Evolutionary conservation across 352 stramenopile species (phyloP), one percentile per base, ranked within the genome.

Genomic region (Phytophthora hibernalis): DNA sequence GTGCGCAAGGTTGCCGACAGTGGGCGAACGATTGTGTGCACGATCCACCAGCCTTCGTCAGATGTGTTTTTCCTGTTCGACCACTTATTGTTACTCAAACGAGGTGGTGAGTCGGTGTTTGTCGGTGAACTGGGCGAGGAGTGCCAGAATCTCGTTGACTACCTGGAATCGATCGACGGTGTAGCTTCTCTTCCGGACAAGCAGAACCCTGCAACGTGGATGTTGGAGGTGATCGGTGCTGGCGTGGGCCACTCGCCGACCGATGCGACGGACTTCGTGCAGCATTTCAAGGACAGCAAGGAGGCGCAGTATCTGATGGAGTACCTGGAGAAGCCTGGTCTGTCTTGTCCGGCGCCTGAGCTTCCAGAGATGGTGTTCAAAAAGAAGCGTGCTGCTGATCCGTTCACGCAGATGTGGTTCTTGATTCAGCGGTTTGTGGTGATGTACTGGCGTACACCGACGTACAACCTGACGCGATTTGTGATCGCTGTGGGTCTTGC

Each of bases 11-110:
- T 96, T 50, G 87, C 89, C 6, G 55, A 61, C 31, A 79, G 75
- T 18, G 87, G 88, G 9, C 62, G 77, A 4, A 91, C 80, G 11
- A 83, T 98, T 21, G 68, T 97, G 2, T 96, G 92, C 42, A 97
- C 88, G 24, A 98, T 98, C 66, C 92, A 98, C 66, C 92, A 98
- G 70, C 92, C 92, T 24, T 84, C 78, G 22, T 90, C 80, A 1
- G 85, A 97, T 44, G 82, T 97, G 0, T 96, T 97, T n/a, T 82
- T 85, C 37, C 81, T 89, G 42, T 96, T 96, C 62, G 89, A 97
- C 67, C 79, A 83, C 38, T 53, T 96, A 11, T 76, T 96, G 52
- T 61, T 97, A 2, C 55, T 97, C 42, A 77, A 83, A 38, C 64
- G 66, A 26, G 78, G 78, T 37, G 62, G 82, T 12, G 57, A 76